Evolutionary conservation across 2,329 filamentous ascomycete species (phyloP).

Genomic region (Aureobasidium uvarum): DNA sequence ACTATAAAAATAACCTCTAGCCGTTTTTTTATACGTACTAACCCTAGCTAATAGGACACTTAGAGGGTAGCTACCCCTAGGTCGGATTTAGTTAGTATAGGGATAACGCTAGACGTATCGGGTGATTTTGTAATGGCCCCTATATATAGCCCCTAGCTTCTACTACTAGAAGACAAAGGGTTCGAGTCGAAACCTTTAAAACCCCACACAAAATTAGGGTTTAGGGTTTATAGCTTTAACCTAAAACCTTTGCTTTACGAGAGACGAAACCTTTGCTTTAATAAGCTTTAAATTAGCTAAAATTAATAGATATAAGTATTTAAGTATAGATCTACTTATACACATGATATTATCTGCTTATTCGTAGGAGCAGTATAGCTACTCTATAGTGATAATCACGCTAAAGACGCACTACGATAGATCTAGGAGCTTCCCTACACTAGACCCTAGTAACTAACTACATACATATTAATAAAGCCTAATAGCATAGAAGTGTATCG

Average conservation of each 20-base stretch:
- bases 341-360: not conserved
- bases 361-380: not conserved
- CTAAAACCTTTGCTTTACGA: not conserved
- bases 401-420: not conserved
- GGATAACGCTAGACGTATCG: not conserved
- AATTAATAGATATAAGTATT: not conserved
- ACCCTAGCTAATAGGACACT: slow-evolving; percentile 21
- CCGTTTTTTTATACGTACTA: too few species aligned
- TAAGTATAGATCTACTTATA: not conserved
- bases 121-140: not conserved
- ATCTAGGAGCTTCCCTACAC: not conserved
- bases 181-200: not conserved
- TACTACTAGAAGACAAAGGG: not conserved
- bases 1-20: too few species aligned
- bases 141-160: not conserved
- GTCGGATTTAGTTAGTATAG: not conserved
- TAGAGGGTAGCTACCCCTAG: not conserved
- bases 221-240: not conserved
- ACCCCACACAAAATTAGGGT: not conserved
- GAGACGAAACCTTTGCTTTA: not conserved
- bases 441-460: not conserved
- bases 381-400: not conserved
- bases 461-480: not conserved
- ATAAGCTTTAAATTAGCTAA: not conserved
- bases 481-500: not conserved